Evolutionary conservation across 2,329 filamentous ascomycete genomes (phyloP), one percentile per base, ranked within the genome.

Genomic region (Stylonectria norvegica): DNA sequence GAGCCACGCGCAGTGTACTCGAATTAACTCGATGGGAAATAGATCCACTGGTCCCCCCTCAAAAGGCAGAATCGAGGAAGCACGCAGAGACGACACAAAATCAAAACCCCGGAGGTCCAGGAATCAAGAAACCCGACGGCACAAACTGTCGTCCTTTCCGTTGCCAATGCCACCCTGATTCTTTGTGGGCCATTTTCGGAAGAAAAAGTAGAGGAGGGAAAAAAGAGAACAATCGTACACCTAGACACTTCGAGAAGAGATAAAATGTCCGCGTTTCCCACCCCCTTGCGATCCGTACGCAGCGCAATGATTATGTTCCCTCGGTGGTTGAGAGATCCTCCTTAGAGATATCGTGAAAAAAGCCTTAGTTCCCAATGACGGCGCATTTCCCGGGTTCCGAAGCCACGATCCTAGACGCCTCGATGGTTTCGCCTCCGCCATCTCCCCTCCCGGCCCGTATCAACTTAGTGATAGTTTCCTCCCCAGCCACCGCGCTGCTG

Each of bases 401-500:
- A 16, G 22, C 22, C 31, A 29, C 23, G 20, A 33, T 43, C 28
- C 20, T 25, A 27, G 31, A 34, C 20, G 25, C 30, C 20, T 30
- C 29, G 32, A 34, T 31, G 27, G n/a, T 33, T 8, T 20, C 30
- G 31, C 35, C 32, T 25, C 18, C 27, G 20, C 31, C 52, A 40
- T 47, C 37, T 55, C 43, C 48, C 52, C 36, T 57, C 56, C 47
- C 35, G 19, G 36, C 25, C 28, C 12, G 55, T 59, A 64, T 60
- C 59, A 56, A 54, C 54, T 61, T 72, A 70, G 52, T 75, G 69
- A 69, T 80, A 80, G 70, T 80, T 80, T 53, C 70, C 71, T 52
- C 77, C 76, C 76, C 76, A 80, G 56, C 76, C 76, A 49, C 74
- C 70, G 46, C 71, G 71, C 56, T 69, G 69, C 53, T 68, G 66